phyloP scores from a whole-genome alignment of 78 protist species.

The Neovahlkampfia damariscottae region DNA sequence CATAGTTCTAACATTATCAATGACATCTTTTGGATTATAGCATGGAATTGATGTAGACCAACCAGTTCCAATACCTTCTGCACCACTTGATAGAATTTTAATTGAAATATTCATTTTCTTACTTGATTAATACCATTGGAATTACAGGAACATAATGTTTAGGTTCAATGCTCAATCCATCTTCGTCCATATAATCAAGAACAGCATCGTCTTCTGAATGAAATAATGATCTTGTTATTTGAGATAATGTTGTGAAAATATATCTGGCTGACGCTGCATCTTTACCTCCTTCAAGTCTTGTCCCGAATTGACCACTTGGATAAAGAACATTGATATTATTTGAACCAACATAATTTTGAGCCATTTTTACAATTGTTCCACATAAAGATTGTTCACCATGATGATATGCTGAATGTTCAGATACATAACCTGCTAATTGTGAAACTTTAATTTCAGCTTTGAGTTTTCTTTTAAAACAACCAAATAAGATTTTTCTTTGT shows the following conservation, averaged over 20 bases:
- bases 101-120: too few species aligned
- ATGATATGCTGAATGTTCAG: conserved; percentile 92
- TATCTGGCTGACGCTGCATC: conserved; percentile 94
- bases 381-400: conserved; percentile 91
- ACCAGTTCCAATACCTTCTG: conserved; percentile 95
- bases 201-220: conserved; percentile 75
- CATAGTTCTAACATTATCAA: conserved; percentile 32
- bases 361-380: conserved; percentile 83
- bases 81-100: too few species aligned
- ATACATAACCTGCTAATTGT: conserved; percentile 91
- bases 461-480: conserved; percentile 93
- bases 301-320: conserved; percentile 95
- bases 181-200: conserved; percentile 79
- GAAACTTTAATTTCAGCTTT: conserved; percentile 91
- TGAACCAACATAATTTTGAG: conserved; percentile 87
- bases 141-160: conserved; percentile 79
- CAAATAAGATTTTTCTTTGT: conserved; percentile 90
- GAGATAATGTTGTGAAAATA: conserved; percentile 74
- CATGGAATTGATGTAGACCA: conserved; percentile 64
- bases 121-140: conserved; percentile 95
- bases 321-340: conserved; percentile 88
- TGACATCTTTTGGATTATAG: conserved; percentile 79
- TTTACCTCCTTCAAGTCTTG: conserved; percentile 82
- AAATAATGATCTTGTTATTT: conserved; percentile 70
- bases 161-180: conserved; percentile 93